These are phyloP conservation scores for Paecilomyces formosus DNA, from an alignment of 2,329 filamentous ascomycete species.

Conservation along the genomic window DNA sequence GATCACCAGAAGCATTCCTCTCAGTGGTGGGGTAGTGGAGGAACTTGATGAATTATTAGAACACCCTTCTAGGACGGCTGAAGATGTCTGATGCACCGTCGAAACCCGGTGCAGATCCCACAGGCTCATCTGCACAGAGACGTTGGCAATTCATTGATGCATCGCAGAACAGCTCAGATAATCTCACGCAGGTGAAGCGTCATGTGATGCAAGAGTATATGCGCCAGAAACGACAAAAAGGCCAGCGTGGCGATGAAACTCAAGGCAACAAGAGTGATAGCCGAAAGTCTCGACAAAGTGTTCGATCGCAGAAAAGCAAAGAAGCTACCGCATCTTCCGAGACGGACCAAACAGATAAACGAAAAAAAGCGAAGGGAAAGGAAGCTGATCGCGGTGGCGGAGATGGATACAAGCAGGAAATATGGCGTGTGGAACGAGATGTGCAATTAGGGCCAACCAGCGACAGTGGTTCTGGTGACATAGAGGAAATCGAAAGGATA, in stretches of 20 bases:
- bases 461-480: constrained; percentile 11
- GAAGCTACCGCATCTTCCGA: not conserved
- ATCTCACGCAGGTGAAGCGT: constrained; percentile 33
- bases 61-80: not conserved
- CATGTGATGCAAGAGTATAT: constrained; percentile 40
- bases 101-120: not conserved
- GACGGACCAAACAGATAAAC: not conserved
- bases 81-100: not conserved
- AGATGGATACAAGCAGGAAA: not conserved
- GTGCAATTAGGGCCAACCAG: not conserved
- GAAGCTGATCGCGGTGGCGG: not conserved
- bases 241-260: constrained; percentile 4
- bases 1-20: not conserved
- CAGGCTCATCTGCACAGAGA: constrained; percentile 3
- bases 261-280: not conserved
- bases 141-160: constrained; percentile 36
- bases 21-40: not conserved
- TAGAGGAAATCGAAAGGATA: constrained; percentile 1
- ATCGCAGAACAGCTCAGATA: constrained; percentile 26
- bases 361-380: not conserved
- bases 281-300: not conserved
- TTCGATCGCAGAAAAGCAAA: not conserved
- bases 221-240: constrained; percentile 22
- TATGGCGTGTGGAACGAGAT: not conserved
- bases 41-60: not conserved